These are phyloP conservation scores for Lasiodiplodia sp. DNA, from an alignment of 2,329 filamentous ascomycete species.

Conservation along the genomic window DNA sequence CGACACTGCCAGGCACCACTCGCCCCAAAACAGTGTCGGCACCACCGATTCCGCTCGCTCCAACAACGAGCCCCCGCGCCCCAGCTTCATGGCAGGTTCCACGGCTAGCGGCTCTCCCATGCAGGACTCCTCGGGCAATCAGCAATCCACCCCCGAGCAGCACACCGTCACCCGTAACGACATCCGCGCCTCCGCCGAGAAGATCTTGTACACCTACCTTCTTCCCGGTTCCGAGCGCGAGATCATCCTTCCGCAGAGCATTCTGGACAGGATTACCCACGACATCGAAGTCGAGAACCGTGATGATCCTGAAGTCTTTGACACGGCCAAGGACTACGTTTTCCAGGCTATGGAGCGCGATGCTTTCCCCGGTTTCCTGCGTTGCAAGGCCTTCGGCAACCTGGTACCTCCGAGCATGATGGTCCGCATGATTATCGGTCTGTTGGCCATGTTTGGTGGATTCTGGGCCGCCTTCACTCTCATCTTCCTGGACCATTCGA, in stretches of 20 bases:
- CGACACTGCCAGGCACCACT: slow-evolving; percentile 53
- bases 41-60: slow-evolving; percentile 63
- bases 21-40: slow-evolving; percentile 56
- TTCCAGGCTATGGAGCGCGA: slow-evolving; percentile 99
- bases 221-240: slow-evolving; percentile 95
- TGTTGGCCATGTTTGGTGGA: slow-evolving; percentile 85
- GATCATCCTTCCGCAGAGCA: slow-evolving; percentile 88
- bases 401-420: slow-evolving; percentile 90
- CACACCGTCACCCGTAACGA: slow-evolving; percentile 88
- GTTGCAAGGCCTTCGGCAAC: slow-evolving; percentile 94
- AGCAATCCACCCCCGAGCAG: slow-evolving; percentile 57
- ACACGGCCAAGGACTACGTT: slow-evolving; percentile 97
- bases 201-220: slow-evolving; percentile 97
- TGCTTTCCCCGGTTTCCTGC: slow-evolving; percentile 95
- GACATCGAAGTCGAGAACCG: slow-evolving; percentile 90
- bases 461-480: slow-evolving; percentile 95
- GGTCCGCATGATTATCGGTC: slow-evolving; percentile 81
- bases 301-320: slow-evolving; percentile 97
- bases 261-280: slow-evolving; percentile 83
- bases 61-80: slow-evolving; percentile 58
- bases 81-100: slow-evolving; percentile 66
- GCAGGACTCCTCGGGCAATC: slow-evolving; percentile 44
- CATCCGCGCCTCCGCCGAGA: slow-evolving; percentile 91
- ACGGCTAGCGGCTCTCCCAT: slow-evolving; percentile 76
- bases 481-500: slow-evolving; percentile 84